A percentile compares a stretch with the other conserved stretches of the same genome.
phyloP scores from a whole-genome alignment of 345 rosid genomes.

The Laguncularia racemosa region DNA sequence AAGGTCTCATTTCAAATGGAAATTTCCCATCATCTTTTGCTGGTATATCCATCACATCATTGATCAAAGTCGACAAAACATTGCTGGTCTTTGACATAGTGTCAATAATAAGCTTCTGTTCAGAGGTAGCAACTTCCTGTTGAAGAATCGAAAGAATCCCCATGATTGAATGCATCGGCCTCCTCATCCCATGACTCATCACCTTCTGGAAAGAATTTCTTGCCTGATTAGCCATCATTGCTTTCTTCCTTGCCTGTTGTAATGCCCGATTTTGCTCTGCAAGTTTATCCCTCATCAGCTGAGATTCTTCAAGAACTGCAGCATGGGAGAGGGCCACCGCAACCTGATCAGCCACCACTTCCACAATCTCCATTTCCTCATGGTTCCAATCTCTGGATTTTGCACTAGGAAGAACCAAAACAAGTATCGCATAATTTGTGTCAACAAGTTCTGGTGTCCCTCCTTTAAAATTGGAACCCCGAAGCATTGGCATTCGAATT shows the following conservation, averaged over 20 bases:
- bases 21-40: constrained; percentile 64
- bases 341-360: constrained; percentile 97
- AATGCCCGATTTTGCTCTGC: constrained; percentile 64
- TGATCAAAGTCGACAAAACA: constrained; percentile 70
- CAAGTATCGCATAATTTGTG: constrained; percentile 72
- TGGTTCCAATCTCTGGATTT: constrained; percentile 52
- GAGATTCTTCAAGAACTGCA: constrained; percentile 91
- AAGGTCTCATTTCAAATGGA: constrained; percentile 51
- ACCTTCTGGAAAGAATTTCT: constrained; percentile 90
- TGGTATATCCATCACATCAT: constrained; percentile 75
- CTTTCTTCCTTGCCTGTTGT: constrained; percentile 72
- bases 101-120: constrained; percentile 61
- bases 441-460: constrained; percentile 81
- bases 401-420: constrained; percentile 61
- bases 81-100: constrained; percentile 63
- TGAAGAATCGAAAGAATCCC: constrained; percentile 84
- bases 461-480: constrained; percentile 75
- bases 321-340: constrained; percentile 98
- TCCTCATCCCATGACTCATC: constrained; percentile 92
- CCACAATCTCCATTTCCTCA: constrained; percentile 74
- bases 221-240: constrained; percentile 95
- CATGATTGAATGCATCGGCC: constrained; percentile 89
- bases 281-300: constrained; percentile 74
- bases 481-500: constrained; percentile 88
- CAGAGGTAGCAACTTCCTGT: constrained; percentile 41